These are phyloP conservation scores for Cenchrus fungigraminus DNA, from an alignment of 176 grass and related monocot genomes.

Conservation along the genomic window DNA sequence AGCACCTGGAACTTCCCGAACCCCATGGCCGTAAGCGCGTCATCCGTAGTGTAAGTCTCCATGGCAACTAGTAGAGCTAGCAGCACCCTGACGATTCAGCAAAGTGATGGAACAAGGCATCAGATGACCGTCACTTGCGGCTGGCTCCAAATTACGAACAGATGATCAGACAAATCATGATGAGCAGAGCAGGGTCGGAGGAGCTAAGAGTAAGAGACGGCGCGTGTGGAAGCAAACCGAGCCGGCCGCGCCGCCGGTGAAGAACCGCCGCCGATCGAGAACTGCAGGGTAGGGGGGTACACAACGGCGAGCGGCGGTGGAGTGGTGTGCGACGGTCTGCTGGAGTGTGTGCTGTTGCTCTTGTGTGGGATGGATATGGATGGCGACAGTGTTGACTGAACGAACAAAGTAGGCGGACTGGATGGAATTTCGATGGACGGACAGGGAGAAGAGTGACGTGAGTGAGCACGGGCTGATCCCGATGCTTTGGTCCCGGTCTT, in stretches of 20 bases:
- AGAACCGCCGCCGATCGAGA: neutral
- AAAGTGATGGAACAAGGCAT: neutral
- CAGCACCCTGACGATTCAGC: neutral
- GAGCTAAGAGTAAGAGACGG: neutral
- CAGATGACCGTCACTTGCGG: neutral
- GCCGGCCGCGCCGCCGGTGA: neutral
- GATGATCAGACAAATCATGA: neutral
- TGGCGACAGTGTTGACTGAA: conserved; percentile 7
- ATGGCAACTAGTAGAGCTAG: neutral
- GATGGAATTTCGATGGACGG: conserved; percentile 4
- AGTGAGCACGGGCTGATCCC: neutral
- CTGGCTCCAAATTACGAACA: neutral
- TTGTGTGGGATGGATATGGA: neutral
- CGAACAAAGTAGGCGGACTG: neutral
- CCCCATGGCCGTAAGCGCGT: conserved; percentile 9
- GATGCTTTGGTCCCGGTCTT: neutral
- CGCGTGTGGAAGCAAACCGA: neutral
- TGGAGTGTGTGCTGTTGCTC: neutral
- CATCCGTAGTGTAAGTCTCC: conserved; percentile 10
- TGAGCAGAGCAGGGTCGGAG: neutral
- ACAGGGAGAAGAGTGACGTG: neutral
- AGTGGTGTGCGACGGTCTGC: neutral
- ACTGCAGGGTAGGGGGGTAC: neutral
- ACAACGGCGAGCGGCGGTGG: neutral
- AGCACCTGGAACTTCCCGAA: conserved; percentile 23